These are phyloP conservation scores for Magnaporthiopsis incrustans DNA, from an alignment of 2,329 filamentous ascomycete genomes.

Conservation along the genomic window DNA sequence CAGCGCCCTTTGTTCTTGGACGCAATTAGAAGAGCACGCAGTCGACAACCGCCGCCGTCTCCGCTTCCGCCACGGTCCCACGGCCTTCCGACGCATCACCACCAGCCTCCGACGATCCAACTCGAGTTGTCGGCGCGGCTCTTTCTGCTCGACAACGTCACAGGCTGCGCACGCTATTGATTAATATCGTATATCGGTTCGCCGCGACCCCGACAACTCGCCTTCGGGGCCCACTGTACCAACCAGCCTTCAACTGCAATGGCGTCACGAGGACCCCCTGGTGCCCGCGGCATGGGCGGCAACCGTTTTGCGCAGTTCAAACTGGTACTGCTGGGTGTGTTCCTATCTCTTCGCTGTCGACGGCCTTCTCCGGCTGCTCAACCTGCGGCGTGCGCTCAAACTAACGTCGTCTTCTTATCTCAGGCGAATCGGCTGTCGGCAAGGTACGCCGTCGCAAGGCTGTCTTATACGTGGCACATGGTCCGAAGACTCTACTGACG, in stretches of 20 bases:
- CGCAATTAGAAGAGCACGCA: no score
- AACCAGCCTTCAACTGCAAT: slow-evolving; percentile 38
- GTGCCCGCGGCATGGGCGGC: slow-evolving; percentile 52
- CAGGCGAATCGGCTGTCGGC: slow-evolving; percentile 97
- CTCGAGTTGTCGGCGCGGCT: background rate
- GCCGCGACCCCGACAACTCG: no score
- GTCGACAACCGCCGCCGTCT: background rate
- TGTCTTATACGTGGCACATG: background rate
- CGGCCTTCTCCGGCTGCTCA: slow-evolving; percentile 2
- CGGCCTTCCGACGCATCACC: background rate
- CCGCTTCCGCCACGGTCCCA: background rate
- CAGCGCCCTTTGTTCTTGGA: background rate
- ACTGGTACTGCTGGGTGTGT: slow-evolving; percentile 86
- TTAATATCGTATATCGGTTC: background rate
- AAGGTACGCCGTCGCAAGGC: slow-evolving; percentile 54
- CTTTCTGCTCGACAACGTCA: background rate
- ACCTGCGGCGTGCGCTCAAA: background rate
- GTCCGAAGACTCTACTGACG: background rate
- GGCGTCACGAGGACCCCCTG: slow-evolving; percentile 69
- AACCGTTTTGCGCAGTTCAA: slow-evolving; percentile 98
- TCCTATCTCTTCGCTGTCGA: slow-evolving; percentile 10
- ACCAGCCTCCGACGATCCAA: background rate
- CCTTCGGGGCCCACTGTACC: background rate
- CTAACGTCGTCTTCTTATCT: slow-evolving; percentile 27
- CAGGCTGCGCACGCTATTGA: background rate